Percentiles rank a stretch among this genome's conserved stretches.
Conservation (phyloP, 768 basidiomycete genomes). For the Tricholomella constricta region DNA sequence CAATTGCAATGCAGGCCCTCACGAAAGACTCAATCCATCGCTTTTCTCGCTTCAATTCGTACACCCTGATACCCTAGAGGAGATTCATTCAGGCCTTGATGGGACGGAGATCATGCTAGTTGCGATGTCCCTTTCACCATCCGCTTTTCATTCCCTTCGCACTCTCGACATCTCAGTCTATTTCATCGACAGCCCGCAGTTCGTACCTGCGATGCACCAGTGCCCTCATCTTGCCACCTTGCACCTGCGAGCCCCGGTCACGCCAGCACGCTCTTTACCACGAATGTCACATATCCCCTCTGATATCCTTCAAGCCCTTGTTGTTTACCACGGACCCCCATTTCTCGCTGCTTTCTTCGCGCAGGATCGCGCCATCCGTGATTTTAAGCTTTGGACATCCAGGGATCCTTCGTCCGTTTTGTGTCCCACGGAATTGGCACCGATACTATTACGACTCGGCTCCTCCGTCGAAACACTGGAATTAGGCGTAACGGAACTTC, state of each 20-base stretch:
- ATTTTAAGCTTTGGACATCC: conserved; percentile 22
- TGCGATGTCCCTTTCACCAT: conserved; percentile 4
- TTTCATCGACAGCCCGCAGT: conserved; percentile 14
- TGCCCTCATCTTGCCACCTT: conserved; percentile 17
- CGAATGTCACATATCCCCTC: conserved; percentile 9
- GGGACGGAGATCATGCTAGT: conserved; percentile 18
- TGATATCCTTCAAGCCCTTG: conserved; percentile 14
- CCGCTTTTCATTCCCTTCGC: conserved; percentile 10
- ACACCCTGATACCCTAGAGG: conserved; percentile 10
- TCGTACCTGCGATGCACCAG: conserved; percentile 16
- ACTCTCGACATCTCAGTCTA: conserved; percentile 18
- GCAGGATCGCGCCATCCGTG: conserved; percentile 10
- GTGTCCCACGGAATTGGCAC: conserved; percentile 9
- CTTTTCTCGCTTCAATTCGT: conserved; percentile 15
- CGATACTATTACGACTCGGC: conserved; percentile 17
- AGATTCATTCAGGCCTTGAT: conserved; percentile 17
- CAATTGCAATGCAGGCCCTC: conserved; percentile 15
- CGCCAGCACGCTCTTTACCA: conserved; percentile 2
- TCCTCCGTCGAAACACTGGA: conserved; percentile 9
- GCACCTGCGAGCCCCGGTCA: conserved; percentile 17
- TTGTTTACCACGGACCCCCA: conserved; percentile 20
- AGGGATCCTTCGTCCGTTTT: conserved; percentile 16
- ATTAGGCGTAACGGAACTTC: conserved; percentile 18
- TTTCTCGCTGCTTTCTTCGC: conserved; percentile 15
- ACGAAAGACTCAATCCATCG: conserved; percentile 1